Evolutionary conservation across 2,329 filamentous ascomycete species (phyloP).

Genomic region (Penicillium sp.): DNA sequence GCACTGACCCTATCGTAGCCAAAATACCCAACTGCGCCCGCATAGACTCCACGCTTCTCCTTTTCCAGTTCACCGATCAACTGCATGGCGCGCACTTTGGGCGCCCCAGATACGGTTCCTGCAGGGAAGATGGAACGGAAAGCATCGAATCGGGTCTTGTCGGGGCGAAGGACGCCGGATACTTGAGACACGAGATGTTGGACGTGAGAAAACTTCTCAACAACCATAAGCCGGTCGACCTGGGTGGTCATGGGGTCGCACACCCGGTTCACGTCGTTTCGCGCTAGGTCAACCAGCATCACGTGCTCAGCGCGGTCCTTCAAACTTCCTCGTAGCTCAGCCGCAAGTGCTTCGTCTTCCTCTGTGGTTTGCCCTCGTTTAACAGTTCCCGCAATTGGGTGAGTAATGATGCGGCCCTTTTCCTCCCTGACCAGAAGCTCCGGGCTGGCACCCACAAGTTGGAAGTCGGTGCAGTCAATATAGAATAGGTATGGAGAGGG

Average conservation of each 20-base stretch:
- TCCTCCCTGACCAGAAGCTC: slow-evolving; percentile 93
- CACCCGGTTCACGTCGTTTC: slow-evolving; percentile 95
- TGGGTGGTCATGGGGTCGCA: slow-evolving; percentile 85
- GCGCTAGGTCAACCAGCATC: slow-evolving; percentile 93
- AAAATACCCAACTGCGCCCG: slow-evolving; percentile 94
- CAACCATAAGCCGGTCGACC: slow-evolving; percentile 91
- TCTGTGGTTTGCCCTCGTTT: slow-evolving; percentile 75
- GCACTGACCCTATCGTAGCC: slow-evolving; percentile 72
- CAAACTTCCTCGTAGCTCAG: slow-evolving; percentile 70
- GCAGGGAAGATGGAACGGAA: slow-evolving; percentile 96
- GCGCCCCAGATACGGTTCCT: slow-evolving; percentile 90
- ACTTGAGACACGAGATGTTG: slow-evolving; percentile 97
- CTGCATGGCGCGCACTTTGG: slow-evolving; percentile 96
- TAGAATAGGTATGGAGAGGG: slow-evolving; percentile 97
- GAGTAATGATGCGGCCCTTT: slow-evolving; percentile 81
- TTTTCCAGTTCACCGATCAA: slow-evolving; percentile 89
- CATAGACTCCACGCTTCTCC: slow-evolving; percentile 94
- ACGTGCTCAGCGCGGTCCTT: slow-evolving; percentile 96
- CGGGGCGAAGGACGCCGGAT: slow-evolving; percentile 77
- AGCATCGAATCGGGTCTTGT: slow-evolving; percentile 87
- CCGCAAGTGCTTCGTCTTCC: slow-evolving; percentile 76
- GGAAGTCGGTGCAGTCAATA: slow-evolving; percentile 84
- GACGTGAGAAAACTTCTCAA: slow-evolving; percentile 92
- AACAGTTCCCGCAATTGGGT: slow-evolving; percentile 95
- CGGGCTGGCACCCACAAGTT: slow-evolving; percentile 91